Percentiles rank a stretch among this genome's conserved stretches.
Evolutionary conservation across 169 alveolate genomes (phyloP).

Genomic region (Eimeria sp.): DNA sequence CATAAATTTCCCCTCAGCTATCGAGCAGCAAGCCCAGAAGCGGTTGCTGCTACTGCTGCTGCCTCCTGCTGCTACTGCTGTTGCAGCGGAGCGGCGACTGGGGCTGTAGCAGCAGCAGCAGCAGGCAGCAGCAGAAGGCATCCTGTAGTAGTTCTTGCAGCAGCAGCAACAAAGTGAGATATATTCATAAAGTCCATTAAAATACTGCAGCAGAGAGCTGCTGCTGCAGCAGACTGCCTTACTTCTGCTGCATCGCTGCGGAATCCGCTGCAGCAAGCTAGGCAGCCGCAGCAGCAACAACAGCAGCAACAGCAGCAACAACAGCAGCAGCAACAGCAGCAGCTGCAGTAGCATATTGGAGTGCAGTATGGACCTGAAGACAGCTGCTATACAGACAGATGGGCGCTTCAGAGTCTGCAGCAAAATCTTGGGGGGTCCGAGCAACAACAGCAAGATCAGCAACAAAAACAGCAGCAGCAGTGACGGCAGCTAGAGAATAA

Average conservation of each 20-base stretch:
- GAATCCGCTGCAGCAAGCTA: neutral
- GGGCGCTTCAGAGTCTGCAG: neutral
- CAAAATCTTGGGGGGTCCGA: neutral
- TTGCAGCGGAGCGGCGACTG: no score
- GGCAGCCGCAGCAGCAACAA: neutral
- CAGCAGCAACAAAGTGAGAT: neutral
- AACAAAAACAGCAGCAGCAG: neutral
- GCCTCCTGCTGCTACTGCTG: no score
- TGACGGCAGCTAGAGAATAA: neutral
- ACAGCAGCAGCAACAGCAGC: constrained; percentile 17
- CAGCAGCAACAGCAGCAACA: constrained; percentile 14
- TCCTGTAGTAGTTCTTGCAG: neutral
- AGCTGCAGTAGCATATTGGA: neutral
- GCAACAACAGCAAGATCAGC: neutral
- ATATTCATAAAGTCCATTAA: no score
- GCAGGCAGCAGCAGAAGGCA: constrained; percentile 24
- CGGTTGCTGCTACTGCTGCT: no score
- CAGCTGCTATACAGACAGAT: neutral
- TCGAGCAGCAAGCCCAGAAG: neutral
- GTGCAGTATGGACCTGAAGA: neutral
- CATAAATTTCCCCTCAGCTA: constrained; percentile 1
- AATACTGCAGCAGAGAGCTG: neutral
- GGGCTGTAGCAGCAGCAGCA: constrained; percentile 1
- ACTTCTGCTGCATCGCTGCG: neutral
- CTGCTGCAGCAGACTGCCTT: neutral